Conservation (phyloP, 176 grass and related monocot genomes). For the Juncus inflexus region DNA sequence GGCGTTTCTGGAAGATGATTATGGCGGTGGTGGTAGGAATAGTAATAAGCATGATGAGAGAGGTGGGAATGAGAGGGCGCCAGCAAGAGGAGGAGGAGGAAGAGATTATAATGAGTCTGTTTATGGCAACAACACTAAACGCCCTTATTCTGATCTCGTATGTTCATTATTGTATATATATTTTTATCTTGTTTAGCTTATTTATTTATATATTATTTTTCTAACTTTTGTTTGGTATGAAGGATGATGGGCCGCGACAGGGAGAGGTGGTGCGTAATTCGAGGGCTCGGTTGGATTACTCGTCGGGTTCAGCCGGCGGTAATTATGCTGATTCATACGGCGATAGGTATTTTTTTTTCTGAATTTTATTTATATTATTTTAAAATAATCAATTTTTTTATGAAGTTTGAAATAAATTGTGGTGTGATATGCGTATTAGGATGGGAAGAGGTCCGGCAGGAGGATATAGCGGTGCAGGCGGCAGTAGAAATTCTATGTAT, state of each 20-base stretch:
- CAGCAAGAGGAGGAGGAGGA: slow-evolving; percentile 16
- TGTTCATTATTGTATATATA: background rate
- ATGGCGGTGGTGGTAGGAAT: background rate
- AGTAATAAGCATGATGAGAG: slow-evolving; percentile 14
- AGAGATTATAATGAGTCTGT: slow-evolving; percentile 21
- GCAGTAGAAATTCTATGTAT: slow-evolving; percentile 10
- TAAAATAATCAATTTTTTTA: too few species aligned
- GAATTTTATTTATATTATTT: too few species aligned
- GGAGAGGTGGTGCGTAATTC: slow-evolving; percentile 20
- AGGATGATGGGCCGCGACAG: slow-evolving; percentile 21
- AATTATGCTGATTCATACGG: slow-evolving; percentile 12
- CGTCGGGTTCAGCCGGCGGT: background rate
- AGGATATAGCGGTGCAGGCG: background rate
- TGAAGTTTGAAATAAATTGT: background rate
- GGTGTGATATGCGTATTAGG: slow-evolving; percentile 8
- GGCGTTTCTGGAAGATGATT: slow-evolving; percentile 23
- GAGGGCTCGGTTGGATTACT: slow-evolving; percentile 17
- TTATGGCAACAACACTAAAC: slow-evolving; percentile 17
- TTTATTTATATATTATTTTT: slow-evolving; percentile 2
- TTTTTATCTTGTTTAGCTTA: background rate
- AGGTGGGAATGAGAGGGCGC: slow-evolving; percentile 13
- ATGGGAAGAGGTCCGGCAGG: slow-evolving; percentile 20
- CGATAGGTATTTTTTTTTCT: slow-evolving; percentile 17
- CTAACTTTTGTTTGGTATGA: background rate
- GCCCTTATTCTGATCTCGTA: slow-evolving; percentile 23